phyloP scores from a whole-genome alignment of 2,329 filamentous ascomycete species.

The Allantophomopsis cytisporea region DNA sequence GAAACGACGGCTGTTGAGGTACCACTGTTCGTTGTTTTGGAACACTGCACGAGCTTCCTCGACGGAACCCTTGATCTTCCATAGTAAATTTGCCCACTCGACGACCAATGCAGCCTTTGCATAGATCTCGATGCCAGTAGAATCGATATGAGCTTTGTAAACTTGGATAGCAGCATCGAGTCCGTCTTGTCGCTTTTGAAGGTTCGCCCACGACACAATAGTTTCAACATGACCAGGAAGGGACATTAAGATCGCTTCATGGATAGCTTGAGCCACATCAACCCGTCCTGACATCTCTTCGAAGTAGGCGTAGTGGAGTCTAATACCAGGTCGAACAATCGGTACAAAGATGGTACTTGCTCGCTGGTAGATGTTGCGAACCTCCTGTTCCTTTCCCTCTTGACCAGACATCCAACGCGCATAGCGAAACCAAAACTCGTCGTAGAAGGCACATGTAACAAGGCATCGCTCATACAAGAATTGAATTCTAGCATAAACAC shows the following conservation, averaged over 20 bases:
- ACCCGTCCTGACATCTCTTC: slow-evolving; percentile 73
- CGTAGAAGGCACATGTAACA: slow-evolving; percentile 86
- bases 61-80: slow-evolving; percentile 71
- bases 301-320: slow-evolving; percentile 87
- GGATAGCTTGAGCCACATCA: slow-evolving; percentile 72
- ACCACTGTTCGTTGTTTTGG: slow-evolving; percentile 69
- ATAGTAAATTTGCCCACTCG: slow-evolving; percentile 76
- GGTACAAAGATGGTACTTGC: slow-evolving; percentile 78
- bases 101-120: slow-evolving; percentile 79
- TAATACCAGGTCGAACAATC: slow-evolving; percentile 69
- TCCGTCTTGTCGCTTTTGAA: slow-evolving; percentile 71
- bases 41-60: slow-evolving; percentile 78
- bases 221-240: slow-evolving; percentile 78
- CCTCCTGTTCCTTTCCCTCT: slow-evolving; percentile 71
- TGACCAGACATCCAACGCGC: slow-evolving; percentile 85
- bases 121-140: slow-evolving; percentile 55
- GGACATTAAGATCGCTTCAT: slow-evolving; percentile 62
- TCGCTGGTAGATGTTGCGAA: slow-evolving; percentile 81
- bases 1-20: slow-evolving; percentile 74
- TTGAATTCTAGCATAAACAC: slow-evolving; percentile 58
- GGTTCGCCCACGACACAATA: slow-evolving; percentile 75
- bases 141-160: slow-evolving; percentile 70
- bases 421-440: slow-evolving; percentile 98
- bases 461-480: slow-evolving; percentile 91
- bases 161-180: slow-evolving; percentile 75